Evolutionary conservation across 2,329 filamentous ascomycete genomes (phyloP), one percentile per base, ranked within the genome.

Genomic region (Dactylonectria macrodidyma): DNA sequence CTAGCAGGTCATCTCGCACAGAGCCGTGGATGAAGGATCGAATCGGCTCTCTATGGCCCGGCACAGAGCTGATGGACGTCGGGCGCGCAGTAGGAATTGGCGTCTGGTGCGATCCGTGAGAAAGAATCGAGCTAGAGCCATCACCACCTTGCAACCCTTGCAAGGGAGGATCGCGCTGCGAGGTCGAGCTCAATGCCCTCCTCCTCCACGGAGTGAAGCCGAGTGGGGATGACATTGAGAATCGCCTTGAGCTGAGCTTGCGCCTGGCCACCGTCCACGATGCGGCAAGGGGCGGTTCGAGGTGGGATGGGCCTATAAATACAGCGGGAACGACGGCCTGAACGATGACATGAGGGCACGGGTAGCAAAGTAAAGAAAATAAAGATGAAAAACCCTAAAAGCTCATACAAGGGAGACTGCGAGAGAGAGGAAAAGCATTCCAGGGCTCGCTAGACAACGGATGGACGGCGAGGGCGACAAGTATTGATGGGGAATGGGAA

Each of bases 11-110:
- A 48, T 90, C 88, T 69, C 90, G 87, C 44, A 88, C 85, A 46
- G 90, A 89, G 61, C 90, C 88, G 71, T 93, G 90, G 62, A 93
- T 90, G 71, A 93, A 94, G 3, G 91, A 93, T 62, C 92, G 86
- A 56, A 92, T 90, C 5, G 92, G 92, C 68, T 92, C 91, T 78
- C 88, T 86, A 76, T 91, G 85, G 9, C 76, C 76, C 9, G 77
- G 75, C 19, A 67, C 67, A 41, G 81, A 81, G 63, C 75, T 76
- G 44, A 78, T 76, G 19, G 82, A 84, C 5, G 84, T 81, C 22
- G 84, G 86, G 11, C 85, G 77, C 34, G 67, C 72, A 26, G 71
- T 67, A 38, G 71, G 68, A 59, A 73, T 64, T 70, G 74, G 55
- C 57, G 72, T 48, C 56, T 66, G 33, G 50, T 70, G 64, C 56